phyloP scores from a whole-genome alignment of 106 monocot species.

The Allium fistulosum region DNA sequence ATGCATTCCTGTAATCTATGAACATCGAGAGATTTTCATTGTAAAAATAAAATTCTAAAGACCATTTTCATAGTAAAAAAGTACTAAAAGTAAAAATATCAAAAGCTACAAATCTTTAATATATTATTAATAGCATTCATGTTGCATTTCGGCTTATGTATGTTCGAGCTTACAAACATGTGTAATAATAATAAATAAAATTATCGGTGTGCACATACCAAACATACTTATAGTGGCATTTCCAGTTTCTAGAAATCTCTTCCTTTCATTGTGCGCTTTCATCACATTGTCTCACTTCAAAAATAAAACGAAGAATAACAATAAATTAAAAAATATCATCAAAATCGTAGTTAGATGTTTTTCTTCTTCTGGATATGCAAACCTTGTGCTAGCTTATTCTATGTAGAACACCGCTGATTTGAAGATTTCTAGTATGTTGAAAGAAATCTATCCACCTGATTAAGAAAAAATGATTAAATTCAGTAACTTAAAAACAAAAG shows the following conservation, averaged over 20 bases:
- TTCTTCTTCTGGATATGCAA: not conserved
- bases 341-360: not conserved
- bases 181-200: not conserved
- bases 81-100: not conserved
- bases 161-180: not conserved
- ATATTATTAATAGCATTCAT: not conserved
- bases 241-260: conserved; percentile 12
- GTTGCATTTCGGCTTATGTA: not conserved
- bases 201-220: not conserved
- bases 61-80: not conserved
- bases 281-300: conserved; percentile 56
- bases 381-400: conserved; percentile 87
- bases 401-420: conserved; percentile 73
- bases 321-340: not conserved
- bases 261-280: conserved; percentile 77
- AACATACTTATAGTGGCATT: not conserved
- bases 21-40: too few species aligned
- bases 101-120: not conserved
- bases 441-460: conserved; percentile 63
- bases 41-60: not conserved
- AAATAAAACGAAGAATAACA: not conserved
- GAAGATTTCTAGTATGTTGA: conserved; percentile 74
- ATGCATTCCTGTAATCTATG: too few species aligned
- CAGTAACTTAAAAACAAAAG: too few species aligned
- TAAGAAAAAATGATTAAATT: not conserved